Evolutionary conservation across 2,329 filamentous ascomycete genomes (phyloP).

Genomic region (Cladosporium sp.): DNA sequence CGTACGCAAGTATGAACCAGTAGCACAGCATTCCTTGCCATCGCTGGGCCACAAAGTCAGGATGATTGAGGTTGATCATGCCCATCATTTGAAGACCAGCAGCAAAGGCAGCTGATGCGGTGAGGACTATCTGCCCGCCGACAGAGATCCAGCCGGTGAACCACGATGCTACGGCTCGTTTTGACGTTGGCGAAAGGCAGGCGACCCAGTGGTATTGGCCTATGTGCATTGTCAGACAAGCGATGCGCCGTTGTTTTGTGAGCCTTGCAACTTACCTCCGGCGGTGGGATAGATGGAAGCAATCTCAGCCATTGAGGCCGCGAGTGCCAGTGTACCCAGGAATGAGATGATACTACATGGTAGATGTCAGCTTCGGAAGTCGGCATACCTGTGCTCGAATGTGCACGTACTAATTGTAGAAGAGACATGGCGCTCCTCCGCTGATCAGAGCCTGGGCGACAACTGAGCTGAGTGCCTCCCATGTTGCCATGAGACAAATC

Average conservation of each 20-base stretch:
- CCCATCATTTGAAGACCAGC: constrained; percentile 26
- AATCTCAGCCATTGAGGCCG: constrained; percentile 45
- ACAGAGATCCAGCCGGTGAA: constrained; percentile 34
- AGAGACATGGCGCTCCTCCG: constrained; percentile 51
- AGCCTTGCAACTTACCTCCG: constrained; percentile 24
- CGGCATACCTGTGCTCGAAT: neutral
- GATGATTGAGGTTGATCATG: constrained; percentile 35
- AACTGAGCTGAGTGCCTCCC: constrained; percentile 53
- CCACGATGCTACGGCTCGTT: constrained; percentile 44
- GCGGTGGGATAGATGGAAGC: constrained; percentile 43
- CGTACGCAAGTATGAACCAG: constrained; percentile 45
- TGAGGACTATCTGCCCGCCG: constrained; percentile 26
- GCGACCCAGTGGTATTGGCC: constrained; percentile 53
- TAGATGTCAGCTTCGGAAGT: neutral
- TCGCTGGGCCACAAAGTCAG: constrained; percentile 25
- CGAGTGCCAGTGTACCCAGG: constrained; percentile 44
- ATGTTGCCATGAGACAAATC: constrained; percentile 55
- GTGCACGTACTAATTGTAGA: constrained; percentile 47
- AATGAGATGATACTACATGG: constrained; percentile 46
- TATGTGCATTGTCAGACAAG: constrained; percentile 22
- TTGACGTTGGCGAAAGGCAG: constrained; percentile 40
- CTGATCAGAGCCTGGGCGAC: constrained; percentile 48
- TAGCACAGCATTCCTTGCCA: constrained; percentile 56
- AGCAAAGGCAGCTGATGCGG: constrained; percentile 26
- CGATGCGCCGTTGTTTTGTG: neutral